Base-by-base conservation (phyloP, 2,329 filamentous ascomycete genomes). In the Periglandula ipomoeae region DNA sequence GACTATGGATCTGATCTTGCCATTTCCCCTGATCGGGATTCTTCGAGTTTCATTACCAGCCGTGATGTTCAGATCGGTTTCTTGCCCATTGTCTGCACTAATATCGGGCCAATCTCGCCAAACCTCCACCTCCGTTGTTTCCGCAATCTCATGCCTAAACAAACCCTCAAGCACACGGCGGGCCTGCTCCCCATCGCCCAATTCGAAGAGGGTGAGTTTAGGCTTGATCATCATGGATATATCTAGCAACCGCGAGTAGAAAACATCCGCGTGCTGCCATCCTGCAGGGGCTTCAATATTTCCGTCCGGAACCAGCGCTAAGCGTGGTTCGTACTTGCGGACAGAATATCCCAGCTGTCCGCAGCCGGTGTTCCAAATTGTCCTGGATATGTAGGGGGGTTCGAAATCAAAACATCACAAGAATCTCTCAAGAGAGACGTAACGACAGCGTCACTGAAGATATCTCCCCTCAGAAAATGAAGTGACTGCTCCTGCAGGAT, bases 321-420 rank as follows among this genome's bases (percentile, higher is more conserved):
- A 67, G 54, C 71, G 78, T 3, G 93, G 93, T 66, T 98, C 93
- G 61, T 81, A 89, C 41, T 81, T 81, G 15, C 89, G 79, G 26
- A 96, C 91, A 11, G 87, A 91, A 58, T 87, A 89, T 7, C 77
- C 78, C 40, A 73, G 55, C 27, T 71, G 65, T 15, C 65, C 65
- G 10, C 57, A 57, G 17, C 67, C 69, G 3, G 64, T 54, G 32
- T 62, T 51, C 69, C 69, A 73, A 9, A 65, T 58, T 35, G 62
- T 55, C 0, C 72, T 69, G 2, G 89, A 94, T 45, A 97, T 84
- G 63, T 97, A 97, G 93, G 93, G 15, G 93, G 93, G 59, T 98
- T 98, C 1, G 86, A 86, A 32, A 93, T 78, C 1, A 98, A 66
- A 4, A 97, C 68, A 53, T 94, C 82, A 59, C 63, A 75, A 3